Evolutionary conservation across 2,329 filamentous ascomycete species (phyloP), one percentile per base, ranked within the genome.

Genomic region (Lithohypha guttulata): DNA sequence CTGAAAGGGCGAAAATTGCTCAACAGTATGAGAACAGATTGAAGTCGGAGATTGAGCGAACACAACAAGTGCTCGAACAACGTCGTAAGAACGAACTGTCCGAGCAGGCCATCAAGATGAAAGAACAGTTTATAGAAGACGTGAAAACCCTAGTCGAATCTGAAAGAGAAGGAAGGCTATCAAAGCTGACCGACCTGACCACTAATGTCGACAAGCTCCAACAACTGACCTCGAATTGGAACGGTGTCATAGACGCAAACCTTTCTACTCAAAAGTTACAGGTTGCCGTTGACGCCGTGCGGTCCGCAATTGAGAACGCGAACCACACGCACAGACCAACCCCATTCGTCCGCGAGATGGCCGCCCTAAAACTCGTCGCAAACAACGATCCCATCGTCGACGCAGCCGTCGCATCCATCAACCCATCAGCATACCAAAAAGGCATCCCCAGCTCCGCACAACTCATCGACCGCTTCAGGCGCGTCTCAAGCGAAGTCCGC

Each of bases 331-430:
- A 46, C 10, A 47, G 42, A 14, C 83, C 89, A 14, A 74, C 77
- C 28, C 91, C 91, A 3, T 98, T 98, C 59, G 75, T 94, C 55
- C 79, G 80, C 46, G 91, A 98, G 66, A 77, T 98, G 10, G 84
- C 93, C 14, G 91, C 91, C 3, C 75, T 98, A 40, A 94, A 94
- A 66, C 86, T 95, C 61, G 84, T 94, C 51, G 84, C 85, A 3
- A 72, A 74, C 20, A 81, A 85, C 36, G 84, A 94, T 58, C 68
- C 83, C 1, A 81, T 96, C 4, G 85, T 98, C 44, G 80, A 85
- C 52, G 89, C 89, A 3, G 91, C 91, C 43, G 93, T 98, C 53
- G 82, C 84, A n/a, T 93, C 86, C 20, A 93, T 98, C 62, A 93
- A 93, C 68, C 91, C 91, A 2, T 69, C 75, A 8, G 85, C 91